Evolutionary conservation across 805 yeast species (phyloP).

Genomic region (Nakazawaea wickerhamii): DNA sequence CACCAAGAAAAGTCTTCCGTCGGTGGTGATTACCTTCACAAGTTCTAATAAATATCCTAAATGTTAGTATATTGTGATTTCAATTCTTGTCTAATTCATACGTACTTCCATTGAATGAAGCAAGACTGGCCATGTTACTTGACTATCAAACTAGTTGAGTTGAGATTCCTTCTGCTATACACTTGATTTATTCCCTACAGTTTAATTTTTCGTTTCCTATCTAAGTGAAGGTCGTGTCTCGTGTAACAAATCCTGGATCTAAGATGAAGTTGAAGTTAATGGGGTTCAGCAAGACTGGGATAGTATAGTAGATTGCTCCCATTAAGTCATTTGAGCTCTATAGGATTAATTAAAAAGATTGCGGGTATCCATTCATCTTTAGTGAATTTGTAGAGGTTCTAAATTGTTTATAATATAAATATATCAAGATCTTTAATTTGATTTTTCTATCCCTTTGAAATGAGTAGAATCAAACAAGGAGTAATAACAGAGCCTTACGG

Average conservation of each 20-base stretch:
- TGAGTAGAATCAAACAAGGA: too few relatives aligned
- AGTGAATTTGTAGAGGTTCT: too few relatives aligned
- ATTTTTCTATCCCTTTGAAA: too few relatives aligned
- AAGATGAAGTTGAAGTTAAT: neutral
- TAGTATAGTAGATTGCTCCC: too few relatives aligned
- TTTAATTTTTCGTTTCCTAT: neutral
- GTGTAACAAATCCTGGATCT: neutral
- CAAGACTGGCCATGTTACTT: constrained; percentile 8
- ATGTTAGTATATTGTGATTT: neutral
- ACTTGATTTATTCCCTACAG: too few relatives aligned
- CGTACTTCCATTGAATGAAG: constrained; percentile 11
- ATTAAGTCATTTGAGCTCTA: too few relatives aligned
- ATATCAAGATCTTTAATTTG: too few relatives aligned
- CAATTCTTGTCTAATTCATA: neutral
- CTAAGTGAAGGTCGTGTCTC: neutral
- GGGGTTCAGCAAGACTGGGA: too few relatives aligned
- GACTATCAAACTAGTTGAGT: neutral
- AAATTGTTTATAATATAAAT: too few relatives aligned
- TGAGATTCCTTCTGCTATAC: neutral
- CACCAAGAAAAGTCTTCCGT: constrained; percentile 42
- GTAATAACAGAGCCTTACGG: too few relatives aligned
- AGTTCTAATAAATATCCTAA: constrained; percentile 25
- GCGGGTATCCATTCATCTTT: too few relatives aligned
- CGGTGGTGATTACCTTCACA: constrained; percentile 52
- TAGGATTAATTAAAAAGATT: too few relatives aligned